Base-by-base conservation (phyloP, 139 green algal genomes). In the Spirogloea muscicola region DNA sequence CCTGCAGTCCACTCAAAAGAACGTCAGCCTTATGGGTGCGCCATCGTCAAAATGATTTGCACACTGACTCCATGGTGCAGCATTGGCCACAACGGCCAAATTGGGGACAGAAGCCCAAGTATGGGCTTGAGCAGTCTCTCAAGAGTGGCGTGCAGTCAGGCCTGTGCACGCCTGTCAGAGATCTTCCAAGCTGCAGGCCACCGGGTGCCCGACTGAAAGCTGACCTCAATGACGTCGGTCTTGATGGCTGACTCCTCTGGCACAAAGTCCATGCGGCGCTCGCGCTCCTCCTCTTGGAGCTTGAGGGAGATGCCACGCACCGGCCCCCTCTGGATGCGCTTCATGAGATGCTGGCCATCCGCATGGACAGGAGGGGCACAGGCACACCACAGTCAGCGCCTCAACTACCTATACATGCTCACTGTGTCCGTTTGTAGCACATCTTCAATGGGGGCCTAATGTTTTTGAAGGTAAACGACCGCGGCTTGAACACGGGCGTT, bases 291-390 rank as follows among this genome's bases (percentile, higher is more conserved):
- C 88, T 99, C 95, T 91, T 97, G 93, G 76, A 99, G 91, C 89
- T 99, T 99, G 48, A 99, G 88, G n/a, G 94, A 98, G 84, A 99
- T 99, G 78, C 95, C 95, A 64, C 95, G 89, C 58, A 99, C 95
- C 16, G 95, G 95, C 6, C 95, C 95, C 40, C 93, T 87, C 88
- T 98, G 92, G 80, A 99, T 99, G 79, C 95, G 91, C 92, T 99
- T 98, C 95, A 99, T 99, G 84, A 99, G 79, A 84, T 99, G 95
- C 29, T 77, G 68, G 36, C 36, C 33, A 73, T n/a, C n/a, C n/a
- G n/a, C n/a, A n/a, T n/a, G 91, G 95, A 88, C 86, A 81, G 7
- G 39, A 74, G 5, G 4, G 49, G 31, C n/a, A 72, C 49, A 59
- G 6, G 13, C 13, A 18, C 55, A 64, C 27, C 13, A 64, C 44